Percentiles rank a stretch among this genome's conserved stretches.
These are phyloP conservation scores for Pythium inflatum DNA, from an alignment of 352 stramenopile genomes.

Conservation along the genomic window DNA sequence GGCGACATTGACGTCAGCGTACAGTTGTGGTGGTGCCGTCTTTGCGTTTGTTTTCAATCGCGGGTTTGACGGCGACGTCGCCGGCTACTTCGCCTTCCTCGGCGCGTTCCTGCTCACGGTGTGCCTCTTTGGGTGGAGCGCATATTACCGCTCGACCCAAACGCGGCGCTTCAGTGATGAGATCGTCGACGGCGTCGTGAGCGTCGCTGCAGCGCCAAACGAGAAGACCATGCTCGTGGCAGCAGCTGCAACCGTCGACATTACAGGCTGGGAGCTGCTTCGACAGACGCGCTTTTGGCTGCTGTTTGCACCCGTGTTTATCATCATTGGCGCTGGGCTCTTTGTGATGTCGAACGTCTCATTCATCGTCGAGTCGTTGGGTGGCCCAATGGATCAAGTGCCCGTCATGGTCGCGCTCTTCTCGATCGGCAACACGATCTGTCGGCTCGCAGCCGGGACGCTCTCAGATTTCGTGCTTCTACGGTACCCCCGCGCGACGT, in stretches of 20 bases:
- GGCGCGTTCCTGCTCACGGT: slow-evolving; percentile 54
- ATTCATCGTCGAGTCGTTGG: slow-evolving; percentile 82
- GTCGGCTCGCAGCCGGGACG: slow-evolving; percentile 59
- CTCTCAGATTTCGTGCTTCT: slow-evolving; percentile 60
- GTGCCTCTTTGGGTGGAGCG: slow-evolving; percentile 55
- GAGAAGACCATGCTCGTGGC: slow-evolving; percentile 23
- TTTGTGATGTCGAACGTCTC: slow-evolving; percentile 87
- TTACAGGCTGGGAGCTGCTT: slow-evolving; percentile 63
- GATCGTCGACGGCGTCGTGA: slow-evolving; percentile 41
- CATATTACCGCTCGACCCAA: slow-evolving; percentile 44
- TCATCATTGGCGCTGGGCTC: slow-evolving; percentile 68
- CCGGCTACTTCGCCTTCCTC: slow-evolving; percentile 76
- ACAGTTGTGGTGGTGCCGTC: slow-evolving; percentile 77
- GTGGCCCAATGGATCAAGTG: slow-evolving; percentile 60
- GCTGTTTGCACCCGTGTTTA: slow-evolving; percentile 76
- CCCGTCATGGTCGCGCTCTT: slow-evolving; percentile 79
- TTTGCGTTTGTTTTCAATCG: slow-evolving; percentile 77
- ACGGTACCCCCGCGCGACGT: slow-evolving; percentile 58
- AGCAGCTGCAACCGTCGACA: slow-evolving; percentile 34
- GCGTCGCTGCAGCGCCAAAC: slow-evolving; percentile 30
- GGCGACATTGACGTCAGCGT: slow-evolving; percentile 65
- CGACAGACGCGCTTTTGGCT: slow-evolving; percentile 72
- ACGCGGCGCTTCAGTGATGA: slow-evolving; percentile 49
- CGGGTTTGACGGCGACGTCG: slow-evolving; percentile 64
- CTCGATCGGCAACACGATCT: slow-evolving; percentile 74